These are phyloP conservation scores for Phellinidium pouzarii DNA, from an alignment of 1,284 basidiomycete species.

Conservation along the genomic window DNA sequence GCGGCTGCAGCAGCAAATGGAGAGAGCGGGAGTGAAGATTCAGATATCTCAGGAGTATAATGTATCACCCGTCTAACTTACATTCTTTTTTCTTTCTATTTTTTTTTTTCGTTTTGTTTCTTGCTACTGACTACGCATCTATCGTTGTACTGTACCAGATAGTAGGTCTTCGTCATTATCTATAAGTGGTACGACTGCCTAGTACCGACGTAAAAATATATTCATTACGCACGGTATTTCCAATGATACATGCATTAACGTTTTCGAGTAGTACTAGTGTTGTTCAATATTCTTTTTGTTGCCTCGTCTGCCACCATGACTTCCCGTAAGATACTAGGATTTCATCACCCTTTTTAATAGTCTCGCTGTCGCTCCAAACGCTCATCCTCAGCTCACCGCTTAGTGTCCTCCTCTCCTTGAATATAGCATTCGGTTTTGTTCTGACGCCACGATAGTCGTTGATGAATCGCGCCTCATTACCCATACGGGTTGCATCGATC, in stretches of 20 bases:
- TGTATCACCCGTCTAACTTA: neutral
- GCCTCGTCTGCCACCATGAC: slow-evolving; percentile 70
- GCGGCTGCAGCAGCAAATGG: slow-evolving; percentile 15
- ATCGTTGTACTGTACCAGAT: slow-evolving; percentile 13
- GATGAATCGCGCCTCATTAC: slow-evolving; percentile 83
- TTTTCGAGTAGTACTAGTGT: no score
- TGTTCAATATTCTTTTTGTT: slow-evolving; percentile 14
- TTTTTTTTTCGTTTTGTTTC: neutral
- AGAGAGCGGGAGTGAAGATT: slow-evolving; percentile 18
- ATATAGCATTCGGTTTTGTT: slow-evolving; percentile 66
- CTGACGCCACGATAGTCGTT: slow-evolving; percentile 81
- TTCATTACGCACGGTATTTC: no score
- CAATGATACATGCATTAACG: no score
- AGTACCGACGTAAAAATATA: no score
- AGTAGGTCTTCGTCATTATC: neutral
- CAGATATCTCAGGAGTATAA: slow-evolving; percentile 14
- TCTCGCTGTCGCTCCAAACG: slow-evolving; percentile 54
- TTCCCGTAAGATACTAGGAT: slow-evolving; percentile 91
- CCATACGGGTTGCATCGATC: slow-evolving; percentile 66
- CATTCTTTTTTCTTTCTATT: neutral
- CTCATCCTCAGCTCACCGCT: slow-evolving; percentile 72
- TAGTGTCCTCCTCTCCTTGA: slow-evolving; percentile 48
- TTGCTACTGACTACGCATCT: slow-evolving; percentile 5
- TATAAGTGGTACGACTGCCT: neutral
- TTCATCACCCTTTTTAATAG: slow-evolving; percentile 77